These are phyloP conservation scores for Podospora tetraspora DNA, from an alignment of 495 filamentous ascomycete genomes.

Conservation along the genomic window DNA sequence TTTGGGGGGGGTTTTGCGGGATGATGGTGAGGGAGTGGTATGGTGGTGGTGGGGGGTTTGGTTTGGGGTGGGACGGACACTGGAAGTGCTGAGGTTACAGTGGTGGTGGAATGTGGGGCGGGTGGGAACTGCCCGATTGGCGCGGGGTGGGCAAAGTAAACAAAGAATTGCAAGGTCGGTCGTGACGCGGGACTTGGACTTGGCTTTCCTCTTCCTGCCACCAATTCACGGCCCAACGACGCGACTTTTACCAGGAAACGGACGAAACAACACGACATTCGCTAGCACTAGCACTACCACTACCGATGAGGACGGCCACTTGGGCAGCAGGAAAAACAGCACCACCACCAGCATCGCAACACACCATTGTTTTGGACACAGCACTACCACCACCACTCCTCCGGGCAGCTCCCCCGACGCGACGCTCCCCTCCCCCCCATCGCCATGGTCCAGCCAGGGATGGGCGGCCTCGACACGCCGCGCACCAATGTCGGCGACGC, in stretches of 20 bases:
- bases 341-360: conserved; percentile 1
- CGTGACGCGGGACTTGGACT: conserved; percentile 15
- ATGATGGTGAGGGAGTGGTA: neutral
- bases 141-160: conserved; percentile 25
- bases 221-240: neutral
- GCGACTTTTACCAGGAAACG: neutral
- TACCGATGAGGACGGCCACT: neutral
- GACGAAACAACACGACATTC: neutral
- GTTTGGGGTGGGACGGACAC: neutral
- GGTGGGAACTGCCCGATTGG: conserved; percentile 18
- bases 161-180: conserved; percentile 20
- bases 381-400: neutral
- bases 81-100: neutral
- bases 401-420: neutral
- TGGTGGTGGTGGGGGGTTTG: neutral
- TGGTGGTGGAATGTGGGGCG: neutral
- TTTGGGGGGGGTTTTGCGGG: neutral
- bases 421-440: conserved; percentile 2
- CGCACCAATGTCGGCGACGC: conserved; percentile 72
- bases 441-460: conserved; percentile 43
- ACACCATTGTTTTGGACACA: conserved; percentile 5
- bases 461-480: conserved; percentile 68
- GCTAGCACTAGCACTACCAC: neutral
- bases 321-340: neutral
- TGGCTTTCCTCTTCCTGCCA: neutral